Percentiles rank a stretch among this genome's conserved stretches.
Evolutionary conservation across 208 protist genomes (phyloP).

Genomic region (Blechomonas ayalai): DNA sequence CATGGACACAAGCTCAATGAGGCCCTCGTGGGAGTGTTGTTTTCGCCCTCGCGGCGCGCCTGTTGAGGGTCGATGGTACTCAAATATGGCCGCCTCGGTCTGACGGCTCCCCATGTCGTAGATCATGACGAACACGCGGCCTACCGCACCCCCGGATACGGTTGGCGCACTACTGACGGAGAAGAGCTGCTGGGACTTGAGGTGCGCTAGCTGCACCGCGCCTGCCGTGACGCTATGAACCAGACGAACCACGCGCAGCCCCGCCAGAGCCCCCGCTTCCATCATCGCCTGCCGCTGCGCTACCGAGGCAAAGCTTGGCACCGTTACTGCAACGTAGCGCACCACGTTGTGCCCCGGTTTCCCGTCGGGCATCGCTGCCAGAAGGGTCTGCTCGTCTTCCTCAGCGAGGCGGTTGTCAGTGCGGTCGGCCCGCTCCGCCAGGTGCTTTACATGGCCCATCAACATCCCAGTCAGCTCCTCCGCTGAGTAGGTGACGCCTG

Average conservation of each 20-base stretch:
- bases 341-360: slow-evolving; percentile 5
- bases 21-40: slow-evolving; percentile 2
- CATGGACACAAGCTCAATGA: slow-evolving; percentile 34
- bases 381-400: slow-evolving; percentile 3
- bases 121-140: slow-evolving; percentile 47
- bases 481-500: slow-evolving; percentile 24
- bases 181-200: slow-evolving; percentile 43
- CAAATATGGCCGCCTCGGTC: slow-evolving; percentile 72
- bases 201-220: slow-evolving; percentile 47
- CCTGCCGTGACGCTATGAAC: slow-evolving; percentile 78
- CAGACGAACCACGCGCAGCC: slow-evolving; percentile 75
- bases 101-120: slow-evolving; percentile 81
- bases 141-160: neutral
- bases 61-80: slow-evolving; percentile 5
- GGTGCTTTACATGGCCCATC: slow-evolving; percentile 55
- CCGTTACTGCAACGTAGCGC: slow-evolving; percentile 61
- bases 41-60: neutral
- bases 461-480: slow-evolving; percentile 88
- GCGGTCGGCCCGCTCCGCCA: slow-evolving; percentile 35
- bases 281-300: slow-evolving; percentile 80
- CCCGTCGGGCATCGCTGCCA: neutral
- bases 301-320: slow-evolving; percentile 57
- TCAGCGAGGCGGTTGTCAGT: slow-evolving; percentile 22
- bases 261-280: slow-evolving; percentile 78
- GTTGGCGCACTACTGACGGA: neutral